phyloP scores from a whole-genome alignment of 2,329 filamentous ascomycete genomes.

The Clonostachys rosea region DNA sequence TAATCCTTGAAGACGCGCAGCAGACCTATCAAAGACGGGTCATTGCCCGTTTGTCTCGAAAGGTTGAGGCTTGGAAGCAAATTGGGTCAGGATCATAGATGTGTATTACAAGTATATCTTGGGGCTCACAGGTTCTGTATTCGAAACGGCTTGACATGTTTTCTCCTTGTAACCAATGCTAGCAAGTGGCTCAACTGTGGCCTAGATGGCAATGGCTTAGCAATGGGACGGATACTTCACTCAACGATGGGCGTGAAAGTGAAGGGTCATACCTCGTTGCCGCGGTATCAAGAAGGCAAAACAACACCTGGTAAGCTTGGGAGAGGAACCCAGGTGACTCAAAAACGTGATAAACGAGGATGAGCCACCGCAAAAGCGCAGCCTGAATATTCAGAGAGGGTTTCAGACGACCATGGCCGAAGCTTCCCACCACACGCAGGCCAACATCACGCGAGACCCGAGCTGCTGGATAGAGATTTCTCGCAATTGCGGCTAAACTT shows the following conservation, averaged over 20 bases:
- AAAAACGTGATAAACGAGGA: conserved; percentile 69
- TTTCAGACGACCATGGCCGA: conserved; percentile 76
- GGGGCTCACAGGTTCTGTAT: conserved; percentile 66
- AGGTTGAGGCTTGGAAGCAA: conserved; percentile 41
- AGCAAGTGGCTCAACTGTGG: conserved; percentile 70
- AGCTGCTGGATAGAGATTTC: conserved; percentile 70
- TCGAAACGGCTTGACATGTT: conserved; percentile 78
- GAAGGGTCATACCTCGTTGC: conserved; percentile 53
- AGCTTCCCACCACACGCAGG: conserved; percentile 62
- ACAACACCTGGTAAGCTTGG: conserved; percentile 70
- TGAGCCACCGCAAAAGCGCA: conserved; percentile 71
- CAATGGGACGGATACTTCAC: neutral
- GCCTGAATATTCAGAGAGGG: conserved; percentile 68
- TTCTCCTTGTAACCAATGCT: conserved; percentile 72
- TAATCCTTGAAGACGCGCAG: conserved; percentile 86
- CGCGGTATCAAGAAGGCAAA: conserved; percentile 78
- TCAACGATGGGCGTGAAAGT: neutral
- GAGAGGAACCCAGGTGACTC: conserved; percentile 60
- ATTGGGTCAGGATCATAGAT: neutral
- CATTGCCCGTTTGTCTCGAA: conserved; percentile 61
- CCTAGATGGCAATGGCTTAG: conserved; percentile 22
- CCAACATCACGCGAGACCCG: conserved; percentile 56
- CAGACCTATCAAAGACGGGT: conserved; percentile 69
- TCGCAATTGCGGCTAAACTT: conserved; percentile 63
- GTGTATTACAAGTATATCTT: no score